Conservation (phyloP, 495 filamentous ascomycete genomes). For the Neurospora sp. region DNA sequence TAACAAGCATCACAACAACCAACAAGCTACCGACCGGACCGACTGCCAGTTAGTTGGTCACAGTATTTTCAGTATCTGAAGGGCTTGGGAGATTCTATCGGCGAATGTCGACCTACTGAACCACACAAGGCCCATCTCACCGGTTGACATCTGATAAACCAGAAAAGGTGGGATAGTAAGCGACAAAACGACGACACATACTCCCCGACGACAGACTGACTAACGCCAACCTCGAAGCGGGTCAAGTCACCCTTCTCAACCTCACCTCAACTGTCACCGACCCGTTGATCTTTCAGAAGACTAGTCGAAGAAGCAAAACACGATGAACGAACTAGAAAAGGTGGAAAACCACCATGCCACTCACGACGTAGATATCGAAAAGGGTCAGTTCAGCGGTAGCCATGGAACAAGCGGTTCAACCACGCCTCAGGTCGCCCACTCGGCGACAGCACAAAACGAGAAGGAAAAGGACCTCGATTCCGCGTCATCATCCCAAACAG, state of each 20-base stretch:
- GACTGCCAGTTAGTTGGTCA: background rate
- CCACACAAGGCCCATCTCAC: background rate
- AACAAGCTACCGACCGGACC: background rate
- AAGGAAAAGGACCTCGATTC: background rate
- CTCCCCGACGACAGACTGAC: background rate
- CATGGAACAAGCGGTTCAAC: background rate
- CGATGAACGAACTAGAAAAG: background rate
- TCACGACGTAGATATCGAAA: background rate
- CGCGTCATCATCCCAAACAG: background rate
- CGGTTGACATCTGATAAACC: background rate
- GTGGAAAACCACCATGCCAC: background rate
- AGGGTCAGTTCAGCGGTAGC: background rate
- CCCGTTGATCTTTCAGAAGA: no score
- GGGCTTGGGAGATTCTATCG: background rate
- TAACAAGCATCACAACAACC: background rate
- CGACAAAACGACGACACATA: background rate
- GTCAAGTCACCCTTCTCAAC: background rate
- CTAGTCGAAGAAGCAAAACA: background rate
- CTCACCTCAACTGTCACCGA: background rate
- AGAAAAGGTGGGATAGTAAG: background rate
- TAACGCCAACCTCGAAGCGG: background rate
- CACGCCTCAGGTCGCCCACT: background rate
- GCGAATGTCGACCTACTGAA: background rate
- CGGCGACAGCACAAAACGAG: background rate
- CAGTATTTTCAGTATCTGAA: background rate